These are phyloP conservation scores for Yamadazyma conglobata DNA, from an alignment of 1,139 yeast species.

Conservation along the genomic window DNA sequence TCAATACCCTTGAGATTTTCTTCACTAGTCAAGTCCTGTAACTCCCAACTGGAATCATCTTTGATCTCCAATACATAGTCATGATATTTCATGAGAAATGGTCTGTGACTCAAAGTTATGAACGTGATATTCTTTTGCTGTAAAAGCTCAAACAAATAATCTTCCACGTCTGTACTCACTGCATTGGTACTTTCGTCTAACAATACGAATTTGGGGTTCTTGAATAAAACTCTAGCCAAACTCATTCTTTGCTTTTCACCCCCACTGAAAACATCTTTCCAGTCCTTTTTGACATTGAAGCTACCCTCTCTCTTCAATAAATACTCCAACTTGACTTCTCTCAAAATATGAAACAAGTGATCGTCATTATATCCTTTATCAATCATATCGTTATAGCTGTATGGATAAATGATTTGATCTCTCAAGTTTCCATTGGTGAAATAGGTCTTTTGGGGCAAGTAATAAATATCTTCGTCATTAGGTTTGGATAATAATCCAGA, in stretches of 20 bases:
- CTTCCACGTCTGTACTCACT: slow-evolving; percentile 89
- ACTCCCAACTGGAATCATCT: slow-evolving; percentile 38
- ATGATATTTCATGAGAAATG: slow-evolving; percentile 81
- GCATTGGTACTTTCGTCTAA: slow-evolving; percentile 95
- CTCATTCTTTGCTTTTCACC: slow-evolving; percentile 93
- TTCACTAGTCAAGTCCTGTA: slow-evolving; percentile 52
- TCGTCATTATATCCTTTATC: slow-evolving; percentile 70
- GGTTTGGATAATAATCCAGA: slow-evolving; percentile 82
- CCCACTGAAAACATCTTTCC: slow-evolving; percentile 92
- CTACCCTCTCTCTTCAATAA: slow-evolving; percentile 62
- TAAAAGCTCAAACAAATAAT: slow-evolving; percentile 74
- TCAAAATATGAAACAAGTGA: slow-evolving; percentile 62
- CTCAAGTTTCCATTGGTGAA: slow-evolving; percentile 75
- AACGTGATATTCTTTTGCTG: slow-evolving; percentile 70
- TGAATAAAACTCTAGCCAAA: slow-evolving; percentile 83
- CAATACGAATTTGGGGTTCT: slow-evolving; percentile 76
- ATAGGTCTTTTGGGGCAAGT: slow-evolving; percentile 80
- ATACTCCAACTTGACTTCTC: slow-evolving; percentile 78
- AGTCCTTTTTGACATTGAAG: slow-evolving; percentile 63
- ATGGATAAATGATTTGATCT: slow-evolving; percentile 86
- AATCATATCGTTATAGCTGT: slow-evolving; percentile 74
- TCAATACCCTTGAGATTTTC: slow-evolving; percentile 61
- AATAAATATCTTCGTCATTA: slow-evolving; percentile 64
- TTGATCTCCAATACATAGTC: slow-evolving; percentile 68
- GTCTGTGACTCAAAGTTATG: slow-evolving; percentile 83